Evolutionary conservation across 1,139 yeast species (phyloP), one percentile per base, ranked within the genome.

Genomic region (Pichia sp.): DNA sequence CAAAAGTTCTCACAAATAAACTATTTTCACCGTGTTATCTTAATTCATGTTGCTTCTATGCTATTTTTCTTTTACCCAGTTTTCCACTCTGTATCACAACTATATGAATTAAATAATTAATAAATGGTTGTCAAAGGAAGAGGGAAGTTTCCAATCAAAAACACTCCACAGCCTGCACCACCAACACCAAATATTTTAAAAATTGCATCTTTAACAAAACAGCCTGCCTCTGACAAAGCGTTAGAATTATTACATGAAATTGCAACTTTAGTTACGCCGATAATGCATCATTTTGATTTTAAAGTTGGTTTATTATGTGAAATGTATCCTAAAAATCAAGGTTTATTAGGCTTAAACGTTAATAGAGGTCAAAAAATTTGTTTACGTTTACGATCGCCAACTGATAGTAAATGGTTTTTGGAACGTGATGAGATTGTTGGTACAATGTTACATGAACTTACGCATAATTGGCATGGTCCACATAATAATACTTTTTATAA

Each of bases 361-460:
- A 88, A 89, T 63, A 70, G 70, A n/a, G 98, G 98, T 1, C 74
- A 73, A 56, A 87, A 86, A 67, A 83, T 93, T 25, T 76, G 86
- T 67, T 63, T 93, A 13, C 69, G 98, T 53, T 71, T 93, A 46
- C 71, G 98, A 52, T 77, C 77, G 44, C 79, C 81, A 25, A 67
- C 73, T 28, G 79, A 85, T 62, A 79, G 78, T 41, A 62, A 71
- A 33, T 70, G 69, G 68, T 90, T 91, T 64, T 68, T 82, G 29
- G 84, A 91, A 0, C 71, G 85, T 67, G 80, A 83, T 16, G 84
- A 82, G 50, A 70, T 90, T 3, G 65, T 91, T 18, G 96, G 91
- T 0, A 89, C 96, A 0, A 79, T 90, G 80, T 72, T 93, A 13
- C 99, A 93, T 67, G 99, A 93, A 66, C 72, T 93, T 45, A 80